Conservation (phyloP, 371 early-diverging fungal species). For the Parasitella parasitica region DNA sequence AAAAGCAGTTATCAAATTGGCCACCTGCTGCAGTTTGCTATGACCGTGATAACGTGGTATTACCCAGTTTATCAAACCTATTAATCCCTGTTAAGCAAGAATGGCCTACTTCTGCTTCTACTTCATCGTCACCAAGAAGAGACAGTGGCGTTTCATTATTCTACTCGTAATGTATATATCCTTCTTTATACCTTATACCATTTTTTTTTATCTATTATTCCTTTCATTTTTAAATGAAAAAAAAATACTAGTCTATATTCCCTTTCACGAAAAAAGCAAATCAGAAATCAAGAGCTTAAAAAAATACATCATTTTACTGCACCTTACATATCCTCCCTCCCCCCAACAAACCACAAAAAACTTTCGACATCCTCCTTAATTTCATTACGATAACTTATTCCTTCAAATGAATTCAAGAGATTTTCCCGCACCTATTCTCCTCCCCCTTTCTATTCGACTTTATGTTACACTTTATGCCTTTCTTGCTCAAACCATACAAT, state of each 20-base stretch:
- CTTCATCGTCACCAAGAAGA: conserved; percentile 12
- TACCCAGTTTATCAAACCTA: conserved; percentile 34
- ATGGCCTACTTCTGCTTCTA: conserved; percentile 3
- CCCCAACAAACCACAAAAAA: not conserved
- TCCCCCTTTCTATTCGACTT: not conserved
- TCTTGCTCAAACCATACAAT: not conserved
- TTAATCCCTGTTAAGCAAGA: conserved; percentile 8
- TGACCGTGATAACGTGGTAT: conserved; percentile 18
- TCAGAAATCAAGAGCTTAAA: not conserved
- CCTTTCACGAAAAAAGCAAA: not conserved
- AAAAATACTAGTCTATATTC: not conserved
- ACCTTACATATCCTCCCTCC: not conserved
- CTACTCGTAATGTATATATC: conserved; percentile 11
- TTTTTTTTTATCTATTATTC: not conserved
- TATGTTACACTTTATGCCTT: not conserved
- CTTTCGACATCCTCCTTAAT: not conserved
- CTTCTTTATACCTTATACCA: not conserved
- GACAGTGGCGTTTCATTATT: conserved; percentile 27
- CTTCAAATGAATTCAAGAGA: not conserved
- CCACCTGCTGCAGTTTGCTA: conserved; percentile 6
- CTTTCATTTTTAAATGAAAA: not conserved
- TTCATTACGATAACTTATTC: not conserved
- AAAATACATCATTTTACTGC: not conserved
- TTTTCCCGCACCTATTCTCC: not conserved
- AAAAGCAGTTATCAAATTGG: conserved; percentile 3